These are phyloP conservation scores for Pleurozium schreberi DNA, from an alignment of 225 moss, liverwort and hornwort genomes.

Conservation along the genomic window DNA sequence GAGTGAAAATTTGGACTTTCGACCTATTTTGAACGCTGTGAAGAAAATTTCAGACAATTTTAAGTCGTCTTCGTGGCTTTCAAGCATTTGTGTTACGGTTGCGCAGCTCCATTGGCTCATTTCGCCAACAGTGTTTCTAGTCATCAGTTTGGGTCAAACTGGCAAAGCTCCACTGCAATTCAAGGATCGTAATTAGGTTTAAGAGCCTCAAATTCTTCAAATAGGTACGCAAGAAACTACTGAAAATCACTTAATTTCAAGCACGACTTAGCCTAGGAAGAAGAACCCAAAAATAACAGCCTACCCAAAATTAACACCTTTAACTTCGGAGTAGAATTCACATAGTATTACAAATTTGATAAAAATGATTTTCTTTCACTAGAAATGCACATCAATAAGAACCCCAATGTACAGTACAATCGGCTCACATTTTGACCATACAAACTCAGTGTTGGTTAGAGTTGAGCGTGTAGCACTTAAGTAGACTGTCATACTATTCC, in stretches of 20 bases:
- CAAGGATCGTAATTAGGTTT: neutral
- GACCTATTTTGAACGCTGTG: neutral
- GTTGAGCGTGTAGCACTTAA: no score
- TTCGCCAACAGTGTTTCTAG: neutral
- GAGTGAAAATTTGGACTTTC: neutral
- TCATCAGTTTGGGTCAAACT: neutral
- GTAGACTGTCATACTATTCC: neutral
- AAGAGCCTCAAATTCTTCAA: neutral
- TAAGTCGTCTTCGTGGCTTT: neutral
- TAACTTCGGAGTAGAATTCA: neutral
- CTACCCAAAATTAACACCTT: neutral
- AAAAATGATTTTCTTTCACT: neutral
- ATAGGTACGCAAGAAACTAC: neutral
- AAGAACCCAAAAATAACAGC: neutral
- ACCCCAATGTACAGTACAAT: no score
- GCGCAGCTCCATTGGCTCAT: neutral
- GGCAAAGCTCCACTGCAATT: neutral
- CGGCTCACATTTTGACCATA: neutral
- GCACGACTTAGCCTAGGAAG: neutral
- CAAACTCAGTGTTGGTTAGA: neutral
- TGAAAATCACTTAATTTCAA: neutral
- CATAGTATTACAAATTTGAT: neutral
- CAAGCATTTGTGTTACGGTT: neutral
- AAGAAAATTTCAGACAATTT: neutral
- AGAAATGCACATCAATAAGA: neutral